phyloP scores from a whole-genome alignment of 371 early-diverging fungal genomes.

The Mortierella sp. region DNA sequence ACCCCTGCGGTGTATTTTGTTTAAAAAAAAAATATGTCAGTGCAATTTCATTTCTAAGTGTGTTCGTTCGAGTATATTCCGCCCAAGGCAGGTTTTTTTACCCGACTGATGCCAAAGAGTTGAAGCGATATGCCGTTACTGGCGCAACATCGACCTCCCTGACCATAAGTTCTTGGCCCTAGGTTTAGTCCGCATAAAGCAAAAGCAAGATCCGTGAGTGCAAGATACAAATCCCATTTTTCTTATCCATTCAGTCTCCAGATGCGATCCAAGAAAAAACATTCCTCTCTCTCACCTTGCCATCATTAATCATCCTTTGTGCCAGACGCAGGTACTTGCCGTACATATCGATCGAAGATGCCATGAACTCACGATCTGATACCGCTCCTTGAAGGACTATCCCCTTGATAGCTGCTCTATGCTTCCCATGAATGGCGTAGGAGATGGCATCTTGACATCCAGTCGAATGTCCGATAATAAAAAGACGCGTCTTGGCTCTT shows the following conservation, averaged over 20 bases:
- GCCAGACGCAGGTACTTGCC: constrained; percentile 49
- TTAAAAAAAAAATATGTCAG: constrained; percentile 2
- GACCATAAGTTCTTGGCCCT: constrained; percentile 59
- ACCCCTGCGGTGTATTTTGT: constrained; percentile 48
- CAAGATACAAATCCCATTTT: too few relatives aligned
- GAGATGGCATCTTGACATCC: constrained; percentile 64
- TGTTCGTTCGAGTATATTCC: too few relatives aligned
- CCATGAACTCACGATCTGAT: constrained; percentile 62
- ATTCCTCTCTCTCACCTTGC: constrained; percentile 31
- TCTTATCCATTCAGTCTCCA: too few relatives aligned
- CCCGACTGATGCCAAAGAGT: constrained; percentile 59
- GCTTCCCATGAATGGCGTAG: constrained; percentile 57
- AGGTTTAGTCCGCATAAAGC: too few relatives aligned
- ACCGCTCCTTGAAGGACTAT: constrained; percentile 66
- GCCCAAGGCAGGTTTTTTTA: constrained; percentile 19
- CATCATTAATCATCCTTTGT: constrained; percentile 53
- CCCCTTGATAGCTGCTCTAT: constrained; percentile 50
- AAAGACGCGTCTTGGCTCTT: constrained; percentile 56
- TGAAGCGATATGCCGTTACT: constrained; percentile 62
- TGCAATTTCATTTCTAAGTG: neutral
- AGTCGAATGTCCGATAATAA: constrained; percentile 67
- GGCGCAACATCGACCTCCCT: constrained; percentile 53
- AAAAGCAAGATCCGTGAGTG: too few relatives aligned
- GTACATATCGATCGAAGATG: constrained; percentile 37
- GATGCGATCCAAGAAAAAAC: too few relatives aligned